A percentile compares a stretch with the other conserved stretches of the same genome.
phyloP scores from a whole-genome alignment of 2,329 filamentous ascomycete genomes.

The Coleophoma eucalyptorum region DNA sequence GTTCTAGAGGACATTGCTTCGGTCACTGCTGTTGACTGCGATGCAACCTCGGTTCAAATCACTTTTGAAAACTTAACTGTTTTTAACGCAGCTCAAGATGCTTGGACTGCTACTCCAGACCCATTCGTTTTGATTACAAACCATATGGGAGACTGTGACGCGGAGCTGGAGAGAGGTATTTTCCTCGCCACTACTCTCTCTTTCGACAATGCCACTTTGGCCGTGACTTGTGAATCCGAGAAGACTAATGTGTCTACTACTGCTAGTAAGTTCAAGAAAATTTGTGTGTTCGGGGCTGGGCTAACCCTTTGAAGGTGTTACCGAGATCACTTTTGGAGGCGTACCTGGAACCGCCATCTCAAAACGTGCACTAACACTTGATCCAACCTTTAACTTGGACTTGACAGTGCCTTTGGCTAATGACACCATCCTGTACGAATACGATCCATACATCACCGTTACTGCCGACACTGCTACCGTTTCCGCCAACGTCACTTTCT shows the following conservation, averaged over 20 bases:
- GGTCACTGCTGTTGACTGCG: slow-evolving; percentile 26
- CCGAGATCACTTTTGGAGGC: slow-evolving; percentile 20
- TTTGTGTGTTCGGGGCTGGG: not conserved
- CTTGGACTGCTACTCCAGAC: slow-evolving; percentile 22
- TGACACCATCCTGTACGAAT: slow-evolving; percentile 26
- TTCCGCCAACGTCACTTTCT: slow-evolving; percentile 33
- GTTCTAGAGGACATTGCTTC: slow-evolving; percentile 28
- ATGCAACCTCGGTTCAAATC: slow-evolving; percentile 16
- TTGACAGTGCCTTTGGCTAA: slow-evolving; percentile 18
- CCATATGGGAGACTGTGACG: slow-evolving; percentile 36
- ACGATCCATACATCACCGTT: slow-evolving; percentile 28
- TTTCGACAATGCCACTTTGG: slow-evolving; percentile 22
- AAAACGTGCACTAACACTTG: slow-evolving; percentile 15
- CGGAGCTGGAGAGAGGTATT: slow-evolving; percentile 34
- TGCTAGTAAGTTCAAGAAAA: slow-evolving; percentile 26
- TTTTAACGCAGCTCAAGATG: slow-evolving; percentile 17
- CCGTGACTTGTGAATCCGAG: slow-evolving; percentile 27
- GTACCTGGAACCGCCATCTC: slow-evolving; percentile 20
- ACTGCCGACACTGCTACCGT: slow-evolving; percentile 31
- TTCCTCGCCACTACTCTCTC: slow-evolving; percentile 29
- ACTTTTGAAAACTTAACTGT: slow-evolving; percentile 21
- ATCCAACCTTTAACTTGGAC: slow-evolving; percentile 21
- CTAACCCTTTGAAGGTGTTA: slow-evolving; percentile 13
- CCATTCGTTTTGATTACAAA: slow-evolving; percentile 37
- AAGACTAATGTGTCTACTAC: slow-evolving; percentile 29